Conservation (phyloP, 164 flowering plant species). For the Hamamelis virginiana region DNA sequence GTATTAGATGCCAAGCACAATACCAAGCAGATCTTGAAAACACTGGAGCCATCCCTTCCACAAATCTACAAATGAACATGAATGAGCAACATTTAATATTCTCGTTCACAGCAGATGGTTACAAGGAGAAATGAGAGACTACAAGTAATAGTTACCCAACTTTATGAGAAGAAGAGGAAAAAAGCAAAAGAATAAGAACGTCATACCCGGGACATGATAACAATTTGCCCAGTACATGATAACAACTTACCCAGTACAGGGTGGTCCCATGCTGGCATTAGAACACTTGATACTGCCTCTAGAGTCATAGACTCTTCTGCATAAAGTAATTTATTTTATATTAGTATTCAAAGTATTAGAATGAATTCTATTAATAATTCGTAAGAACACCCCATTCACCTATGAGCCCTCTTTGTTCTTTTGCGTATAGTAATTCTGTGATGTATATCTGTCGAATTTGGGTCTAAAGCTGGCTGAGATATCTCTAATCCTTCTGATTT, state of each 20-base stretch:
- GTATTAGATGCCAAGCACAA: constrained; percentile 97
- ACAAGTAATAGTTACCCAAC: too few species aligned
- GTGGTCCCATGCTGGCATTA: constrained; percentile 73
- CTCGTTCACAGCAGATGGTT: too few species aligned
- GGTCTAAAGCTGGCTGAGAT: constrained; percentile 96
- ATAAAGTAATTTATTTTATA: constrained; percentile 6
- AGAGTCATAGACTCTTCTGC: constrained; percentile 77
- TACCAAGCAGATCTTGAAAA: constrained; percentile 94
- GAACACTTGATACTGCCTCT: constrained; percentile 78
- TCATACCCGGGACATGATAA: not conserved
- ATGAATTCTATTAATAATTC: not conserved
- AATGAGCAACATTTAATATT: not conserved
- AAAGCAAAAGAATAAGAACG: not conserved
- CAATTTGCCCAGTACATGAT: constrained; percentile 47
- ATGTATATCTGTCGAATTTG: constrained; percentile 81
- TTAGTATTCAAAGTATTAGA: not conserved
- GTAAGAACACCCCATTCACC: constrained; percentile 39
- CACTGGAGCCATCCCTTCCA: constrained; percentile 99
- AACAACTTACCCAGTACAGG: constrained; percentile 80
- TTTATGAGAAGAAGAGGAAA: not conserved
- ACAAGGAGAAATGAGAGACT: too few species aligned
- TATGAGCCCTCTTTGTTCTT: constrained; percentile 57
- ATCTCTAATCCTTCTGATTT: constrained; percentile 83
- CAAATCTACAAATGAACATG: constrained; percentile 53
- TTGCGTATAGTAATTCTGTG: constrained; percentile 80